Evolutionary conservation across 108 stramenopile species (phyloP), one percentile per base, ranked within the genome.

Genomic region (Nitzschia palea): DNA sequence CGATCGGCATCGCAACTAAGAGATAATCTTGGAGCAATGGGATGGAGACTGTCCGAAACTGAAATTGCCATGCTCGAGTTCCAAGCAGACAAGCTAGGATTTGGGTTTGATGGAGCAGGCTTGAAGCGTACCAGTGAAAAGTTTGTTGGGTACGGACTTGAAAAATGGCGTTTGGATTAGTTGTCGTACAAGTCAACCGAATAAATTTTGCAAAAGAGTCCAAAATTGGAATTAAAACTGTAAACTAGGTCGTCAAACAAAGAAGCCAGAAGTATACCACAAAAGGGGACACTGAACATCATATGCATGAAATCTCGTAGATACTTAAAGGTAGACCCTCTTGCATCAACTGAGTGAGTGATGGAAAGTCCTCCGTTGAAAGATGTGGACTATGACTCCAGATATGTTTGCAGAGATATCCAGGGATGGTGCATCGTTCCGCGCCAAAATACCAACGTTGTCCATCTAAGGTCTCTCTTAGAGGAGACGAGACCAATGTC

Each of bases 121-220:
- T 87, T 87, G 70, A 87, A 87, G 55, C 65, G 80, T 31, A 82
- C 79, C 3, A 71, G 65, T 36, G 86, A 81, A 52, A 87, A 87
- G 56, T 87, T 87, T 71, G 86, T 87, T 18, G 86, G 86, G 4
- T 87, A 87, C 54, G 86, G 86, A 2, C 55, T 78, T 36, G 83
- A 87, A 64, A 80, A 69, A 25, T 87, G 80, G 79, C 33, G 23
- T 6, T 58, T 88, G 47, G 67, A 79, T 63, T 85, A 58, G 57
- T 18, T 4, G 8, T n/a, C 47, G 4, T n/a, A n/a, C n/a, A n/a
- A n/a, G n/a, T n/a, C n/a, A n/a, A n/a, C n/a, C n/a, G n/a, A n/a
- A n/a, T n/a, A n/a, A n/a, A n/a, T n/a, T n/a, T n/a, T n/a, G n/a
- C n/a, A n/a, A n/a, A n/a, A n/a, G n/a, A n/a, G n/a, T n/a, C n/a